phyloP scores from a whole-genome alignment of 2,329 filamentous ascomycete genomes.

The Septoria petroselini region DNA sequence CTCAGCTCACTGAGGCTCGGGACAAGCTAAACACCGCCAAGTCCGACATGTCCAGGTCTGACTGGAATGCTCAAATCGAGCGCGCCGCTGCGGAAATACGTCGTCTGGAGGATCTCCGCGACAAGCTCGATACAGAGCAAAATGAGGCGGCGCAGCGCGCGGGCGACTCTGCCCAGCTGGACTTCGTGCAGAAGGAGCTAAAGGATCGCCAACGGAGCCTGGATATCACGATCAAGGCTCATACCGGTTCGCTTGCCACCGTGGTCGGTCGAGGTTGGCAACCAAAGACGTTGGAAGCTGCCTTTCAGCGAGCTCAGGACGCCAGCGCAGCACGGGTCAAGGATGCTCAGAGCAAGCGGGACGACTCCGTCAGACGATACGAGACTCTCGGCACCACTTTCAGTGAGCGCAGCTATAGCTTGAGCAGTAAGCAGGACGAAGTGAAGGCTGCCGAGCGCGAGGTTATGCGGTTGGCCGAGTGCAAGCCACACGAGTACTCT shows the following conservation, averaged over 20 bases:
- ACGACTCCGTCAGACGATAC: slow-evolving; percentile 67
- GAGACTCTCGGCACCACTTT: slow-evolving; percentile 71
- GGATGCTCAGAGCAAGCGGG: slow-evolving; percentile 67
- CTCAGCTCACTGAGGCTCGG: slow-evolving; percentile 67
- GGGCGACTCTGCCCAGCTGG: slow-evolving; percentile 77
- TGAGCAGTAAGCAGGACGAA: slow-evolving; percentile 63
- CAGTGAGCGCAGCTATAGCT: slow-evolving; percentile 61
- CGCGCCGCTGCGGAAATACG: slow-evolving; percentile 63
- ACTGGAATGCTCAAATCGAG: slow-evolving; percentile 69
- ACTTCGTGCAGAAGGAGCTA: slow-evolving; percentile 77
- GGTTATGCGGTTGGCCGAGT: slow-evolving; percentile 48
- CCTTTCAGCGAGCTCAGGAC: slow-evolving; percentile 64
- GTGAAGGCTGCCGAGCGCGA: slow-evolving; percentile 53
- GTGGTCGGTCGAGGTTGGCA: slow-evolving; percentile 67
- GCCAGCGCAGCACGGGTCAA: slow-evolving; percentile 57
- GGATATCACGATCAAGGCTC: slow-evolving; percentile 71
- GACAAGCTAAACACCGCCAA: slow-evolving; percentile 60
- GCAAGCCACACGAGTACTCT: slow-evolving; percentile 51
- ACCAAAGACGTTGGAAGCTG: slow-evolving; percentile 64
- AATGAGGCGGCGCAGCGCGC: slow-evolving; percentile 78
- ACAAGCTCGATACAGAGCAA: slow-evolving; percentile 73
- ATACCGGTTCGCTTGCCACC: slow-evolving; percentile 65
- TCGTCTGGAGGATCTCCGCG: slow-evolving; percentile 67
- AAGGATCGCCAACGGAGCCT: slow-evolving; percentile 70
- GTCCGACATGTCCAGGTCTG: slow-evolving; percentile 59